Conservation (phyloP, 2,329 filamentous ascomycete species). For the Arthrobotrys iridis region DNA sequence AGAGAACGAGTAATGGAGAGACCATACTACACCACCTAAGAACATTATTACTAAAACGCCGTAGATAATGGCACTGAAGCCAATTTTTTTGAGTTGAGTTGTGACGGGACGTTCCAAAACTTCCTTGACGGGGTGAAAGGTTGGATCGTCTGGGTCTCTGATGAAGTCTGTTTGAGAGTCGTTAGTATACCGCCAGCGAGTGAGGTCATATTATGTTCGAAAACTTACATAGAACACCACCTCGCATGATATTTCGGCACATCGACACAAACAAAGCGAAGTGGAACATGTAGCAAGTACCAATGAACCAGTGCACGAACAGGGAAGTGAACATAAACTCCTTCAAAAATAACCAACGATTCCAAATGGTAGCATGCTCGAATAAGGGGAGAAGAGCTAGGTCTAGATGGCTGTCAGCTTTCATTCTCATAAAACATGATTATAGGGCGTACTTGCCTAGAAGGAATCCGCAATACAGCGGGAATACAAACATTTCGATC, state of each 20-base stretch:
- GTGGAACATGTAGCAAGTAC: slow-evolving; percentile 99
- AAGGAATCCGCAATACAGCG: slow-evolving; percentile 90
- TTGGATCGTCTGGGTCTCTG: slow-evolving; percentile 95
- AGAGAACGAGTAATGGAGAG: slow-evolving; percentile 74
- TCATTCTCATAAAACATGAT: neutral
- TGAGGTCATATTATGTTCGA: neutral
- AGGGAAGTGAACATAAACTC: slow-evolving; percentile 86
- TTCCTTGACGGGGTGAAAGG: slow-evolving; percentile 96
- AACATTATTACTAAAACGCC: slow-evolving; percentile 91
- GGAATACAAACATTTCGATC: slow-evolving; percentile 98
- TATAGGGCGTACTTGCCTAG: slow-evolving; percentile 63
- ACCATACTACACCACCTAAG: slow-evolving; percentile 94
- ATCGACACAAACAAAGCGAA: slow-evolving; percentile 98
- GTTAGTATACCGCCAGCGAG: slow-evolving; percentile 59
- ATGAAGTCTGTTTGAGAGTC: slow-evolving; percentile 77
- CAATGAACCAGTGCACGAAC: slow-evolving; percentile 98
- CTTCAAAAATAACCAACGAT: slow-evolving; percentile 79
- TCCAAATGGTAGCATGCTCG: slow-evolving; percentile 78
- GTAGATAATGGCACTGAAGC: slow-evolving; percentile 95
- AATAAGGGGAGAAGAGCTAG: slow-evolving; percentile 89
- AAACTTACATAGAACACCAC: slow-evolving; percentile 84
- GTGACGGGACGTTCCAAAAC: slow-evolving; percentile 91
- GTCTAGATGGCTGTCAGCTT: slow-evolving; percentile 64
- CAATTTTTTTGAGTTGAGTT: slow-evolving; percentile 93
- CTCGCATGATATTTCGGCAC: slow-evolving; percentile 97